Evolutionary conservation across 257 asterid species (phyloP).

Genomic region (Primulina tabacum): DNA sequence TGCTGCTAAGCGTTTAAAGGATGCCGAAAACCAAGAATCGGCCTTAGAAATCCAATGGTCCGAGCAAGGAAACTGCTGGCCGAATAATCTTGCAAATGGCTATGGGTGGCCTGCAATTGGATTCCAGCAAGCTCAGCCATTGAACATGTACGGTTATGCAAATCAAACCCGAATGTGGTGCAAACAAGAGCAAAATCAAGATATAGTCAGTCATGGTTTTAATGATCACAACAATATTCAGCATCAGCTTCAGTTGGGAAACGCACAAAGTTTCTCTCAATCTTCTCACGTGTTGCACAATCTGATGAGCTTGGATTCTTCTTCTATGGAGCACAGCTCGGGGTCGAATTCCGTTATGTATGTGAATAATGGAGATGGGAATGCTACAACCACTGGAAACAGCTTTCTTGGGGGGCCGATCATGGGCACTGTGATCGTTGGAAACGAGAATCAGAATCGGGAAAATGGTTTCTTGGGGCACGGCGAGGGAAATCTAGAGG

Average conservation of each 20-base stretch:
- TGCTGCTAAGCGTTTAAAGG: slow-evolving; percentile 76
- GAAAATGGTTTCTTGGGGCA: slow-evolving; percentile 30
- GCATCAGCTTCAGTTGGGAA: slow-evolving; percentile 44
- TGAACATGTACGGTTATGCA: slow-evolving; percentile 42
- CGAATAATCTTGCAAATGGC: slow-evolving; percentile 29
- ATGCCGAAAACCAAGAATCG: slow-evolving; percentile 57
- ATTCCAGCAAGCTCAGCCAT: slow-evolving; percentile 53
- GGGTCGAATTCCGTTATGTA: slow-evolving; percentile 26
- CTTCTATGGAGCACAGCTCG: slow-evolving; percentile 36
- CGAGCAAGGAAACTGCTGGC: slow-evolving; percentile 29
- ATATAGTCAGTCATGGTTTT: slow-evolving; percentile 24
- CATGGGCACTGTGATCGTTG: slow-evolving; percentile 27
- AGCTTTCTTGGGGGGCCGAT: slow-evolving; percentile 35
- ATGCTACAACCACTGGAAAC: slow-evolving; percentile 27
- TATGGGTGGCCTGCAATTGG: slow-evolving; percentile 57
- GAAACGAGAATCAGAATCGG: slow-evolving; percentile 33
- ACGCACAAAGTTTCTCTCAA: slow-evolving; percentile 40
- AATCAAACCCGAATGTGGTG: slow-evolving; percentile 58
- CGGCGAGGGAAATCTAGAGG: slow-evolving; percentile 28
- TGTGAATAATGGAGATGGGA: slow-evolving; percentile 8
- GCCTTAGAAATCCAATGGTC: slow-evolving; percentile 44
- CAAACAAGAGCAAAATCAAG: slow-evolving; percentile 53
- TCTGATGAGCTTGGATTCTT: slow-evolving; percentile 49
- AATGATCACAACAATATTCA: slow-evolving; percentile 28
- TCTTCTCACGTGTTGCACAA: slow-evolving; percentile 41